These are phyloP conservation scores for Venturia aucupariae DNA, from an alignment of 2,329 filamentous ascomycete species.

Conservation along the genomic window DNA sequence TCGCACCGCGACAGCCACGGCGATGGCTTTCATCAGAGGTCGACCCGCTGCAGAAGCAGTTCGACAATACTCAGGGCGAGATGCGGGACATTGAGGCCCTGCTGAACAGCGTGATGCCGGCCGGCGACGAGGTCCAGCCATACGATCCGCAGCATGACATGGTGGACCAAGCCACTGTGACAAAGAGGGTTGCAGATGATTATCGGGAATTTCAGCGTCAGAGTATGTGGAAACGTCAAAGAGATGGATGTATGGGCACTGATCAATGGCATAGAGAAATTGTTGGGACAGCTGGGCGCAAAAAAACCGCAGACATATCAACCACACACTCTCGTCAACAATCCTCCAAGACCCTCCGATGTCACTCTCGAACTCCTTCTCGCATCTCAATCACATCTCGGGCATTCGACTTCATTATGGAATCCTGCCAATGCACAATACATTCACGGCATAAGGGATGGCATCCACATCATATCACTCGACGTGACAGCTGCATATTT, in stretches of 20 bases:
- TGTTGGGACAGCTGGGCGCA: slow-evolving; percentile 26
- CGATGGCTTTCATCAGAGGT: slow-evolving; percentile 5
- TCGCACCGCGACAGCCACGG: background rate
- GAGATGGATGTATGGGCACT: background rate
- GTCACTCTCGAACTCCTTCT: slow-evolving; percentile 86
- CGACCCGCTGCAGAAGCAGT: background rate
- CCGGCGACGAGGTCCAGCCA: background rate
- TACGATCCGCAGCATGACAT: slow-evolving; percentile 4
- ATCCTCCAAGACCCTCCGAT: slow-evolving; percentile 69
- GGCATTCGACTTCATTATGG: slow-evolving; percentile 85
- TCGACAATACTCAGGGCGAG: background rate
- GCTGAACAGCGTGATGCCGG: slow-evolving; percentile 4
- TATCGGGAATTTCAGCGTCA: slow-evolving; percentile 35
- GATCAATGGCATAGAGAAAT: slow-evolving; percentile 20
- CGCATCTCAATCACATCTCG: slow-evolving; percentile 79
- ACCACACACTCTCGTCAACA: slow-evolving; percentile 54
- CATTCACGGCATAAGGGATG: slow-evolving; percentile 82
- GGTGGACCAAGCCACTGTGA: slow-evolving; percentile 1
- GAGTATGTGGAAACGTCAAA: slow-evolving; percentile 19
- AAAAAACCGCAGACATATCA: slow-evolving; percentile 46
- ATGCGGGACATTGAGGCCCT: slow-evolving; percentile 9
- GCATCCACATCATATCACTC: slow-evolving; percentile 86
- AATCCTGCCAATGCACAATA: slow-evolving; percentile 90
- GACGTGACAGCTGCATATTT: slow-evolving; percentile 84
- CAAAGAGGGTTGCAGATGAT: slow-evolving; percentile 26